These are phyloP conservation scores for Scenedesmus sp. DNA, from an alignment of 163 green algal species.

Conservation along the genomic window DNA sequence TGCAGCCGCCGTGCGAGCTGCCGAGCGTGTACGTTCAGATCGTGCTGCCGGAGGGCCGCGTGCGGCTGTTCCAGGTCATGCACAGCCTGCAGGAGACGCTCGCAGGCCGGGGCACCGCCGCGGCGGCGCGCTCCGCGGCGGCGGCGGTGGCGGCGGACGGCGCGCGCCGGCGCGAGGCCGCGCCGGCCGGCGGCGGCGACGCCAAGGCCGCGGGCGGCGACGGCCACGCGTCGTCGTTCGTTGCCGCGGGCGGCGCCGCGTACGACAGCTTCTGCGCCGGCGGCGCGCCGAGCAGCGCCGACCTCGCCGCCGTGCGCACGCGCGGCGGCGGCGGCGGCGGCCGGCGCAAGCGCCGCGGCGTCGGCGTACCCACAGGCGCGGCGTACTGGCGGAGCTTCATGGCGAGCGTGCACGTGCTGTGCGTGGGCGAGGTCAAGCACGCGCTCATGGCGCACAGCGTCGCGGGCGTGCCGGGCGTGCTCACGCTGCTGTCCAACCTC, in stretches of 20 bases:
- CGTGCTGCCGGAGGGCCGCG: slow-evolving; percentile 27
- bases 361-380: too few relatives aligned
- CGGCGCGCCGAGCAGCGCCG: too few relatives aligned
- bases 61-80: slow-evolving; percentile 29
- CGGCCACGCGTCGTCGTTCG: too few relatives aligned
- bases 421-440: slow-evolving; percentile 24
- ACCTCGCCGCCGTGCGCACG: too few relatives aligned
- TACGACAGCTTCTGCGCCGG: too few relatives aligned
- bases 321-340: too few relatives aligned
- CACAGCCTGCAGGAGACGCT: slow-evolving; percentile 4
- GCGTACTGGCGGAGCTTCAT: slow-evolving; percentile 18
- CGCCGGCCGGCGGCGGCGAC: background rate
- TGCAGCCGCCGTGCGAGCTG: background rate
- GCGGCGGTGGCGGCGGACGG: background rate
- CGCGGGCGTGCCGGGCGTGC: slow-evolving; percentile 18
- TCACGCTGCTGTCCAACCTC: slow-evolving; percentile 38
- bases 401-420: slow-evolving; percentile 26
- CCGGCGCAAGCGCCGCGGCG: too few relatives aligned
- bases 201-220: too few relatives aligned
- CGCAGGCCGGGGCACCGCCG: background rate
- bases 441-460: slow-evolving; percentile 28
- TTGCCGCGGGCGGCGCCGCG: too few relatives aligned
- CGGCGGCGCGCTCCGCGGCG: background rate
- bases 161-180: background rate
- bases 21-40: slow-evolving; percentile 28